Evolutionary conservation across 805 yeast genomes (phyloP).

Genomic region (Deakozyma indianensis): DNA sequence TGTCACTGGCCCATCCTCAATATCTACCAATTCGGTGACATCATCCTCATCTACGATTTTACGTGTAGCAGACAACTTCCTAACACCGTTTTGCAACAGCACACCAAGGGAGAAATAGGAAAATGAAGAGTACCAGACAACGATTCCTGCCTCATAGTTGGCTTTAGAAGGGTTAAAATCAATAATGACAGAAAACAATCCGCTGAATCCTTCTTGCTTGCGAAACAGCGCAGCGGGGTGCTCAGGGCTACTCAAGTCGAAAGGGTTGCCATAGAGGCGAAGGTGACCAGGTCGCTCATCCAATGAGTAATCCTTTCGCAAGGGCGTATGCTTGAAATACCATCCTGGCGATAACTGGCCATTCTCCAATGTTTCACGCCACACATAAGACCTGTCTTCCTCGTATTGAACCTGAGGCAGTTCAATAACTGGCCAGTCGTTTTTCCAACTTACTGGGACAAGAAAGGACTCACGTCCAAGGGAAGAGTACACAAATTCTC

Average conservation of each 20-base stretch:
- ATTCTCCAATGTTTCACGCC: background rate
- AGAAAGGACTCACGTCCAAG: background rate
- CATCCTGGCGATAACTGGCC: background rate
- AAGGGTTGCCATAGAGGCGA: background rate
- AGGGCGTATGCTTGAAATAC: background rate
- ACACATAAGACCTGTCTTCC: background rate
- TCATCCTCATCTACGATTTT: background rate
- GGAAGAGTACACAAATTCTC: background rate
- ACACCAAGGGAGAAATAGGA: background rate
- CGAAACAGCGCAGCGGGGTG: background rate
- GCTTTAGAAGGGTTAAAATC: background rate
- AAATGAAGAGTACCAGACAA: background rate
- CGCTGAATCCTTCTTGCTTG: background rate
- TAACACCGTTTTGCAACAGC: background rate
- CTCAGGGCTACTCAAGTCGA: background rate
- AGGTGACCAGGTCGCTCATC: background rate
- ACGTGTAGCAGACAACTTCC: background rate
- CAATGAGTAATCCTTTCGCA: background rate
- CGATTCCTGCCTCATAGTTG: background rate
- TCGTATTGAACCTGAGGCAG: background rate
- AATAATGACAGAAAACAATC: background rate
- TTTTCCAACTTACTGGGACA: background rate
- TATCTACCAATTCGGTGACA: background rate
- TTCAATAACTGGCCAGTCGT: background rate
- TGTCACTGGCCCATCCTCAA: background rate